Evolutionary conservation across 345 rosid genomes (phyloP).

Genomic region (Citrus medica): DNA sequence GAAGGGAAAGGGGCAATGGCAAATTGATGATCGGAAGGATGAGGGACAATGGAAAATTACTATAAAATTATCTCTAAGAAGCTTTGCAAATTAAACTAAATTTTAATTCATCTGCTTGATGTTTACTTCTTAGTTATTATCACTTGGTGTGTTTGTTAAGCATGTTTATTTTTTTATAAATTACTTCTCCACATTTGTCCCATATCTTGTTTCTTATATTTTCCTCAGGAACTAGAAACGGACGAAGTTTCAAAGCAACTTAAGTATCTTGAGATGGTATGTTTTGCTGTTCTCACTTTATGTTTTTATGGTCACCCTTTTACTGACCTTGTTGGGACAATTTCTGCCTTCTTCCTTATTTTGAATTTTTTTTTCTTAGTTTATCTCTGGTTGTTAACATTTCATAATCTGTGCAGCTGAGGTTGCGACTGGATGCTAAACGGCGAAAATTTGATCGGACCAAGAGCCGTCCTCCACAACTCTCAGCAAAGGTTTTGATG

Average conservation of each 20-base stretch:
- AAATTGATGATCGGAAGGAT: neutral
- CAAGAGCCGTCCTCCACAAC: conserved; percentile 3
- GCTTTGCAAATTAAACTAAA: neutral
- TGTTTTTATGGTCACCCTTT: neutral
- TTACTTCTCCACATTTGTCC: neutral
- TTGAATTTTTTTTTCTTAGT: neutral
- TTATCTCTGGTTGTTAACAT: conserved; percentile 10
- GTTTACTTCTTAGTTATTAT: too few relatives aligned
- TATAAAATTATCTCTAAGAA: neutral
- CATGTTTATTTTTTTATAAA: neutral
- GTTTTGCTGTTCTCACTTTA: conserved; percentile 11
- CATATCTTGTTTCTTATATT: conserved; percentile 16
- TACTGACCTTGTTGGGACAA: neutral
- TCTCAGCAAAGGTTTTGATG: neutral
- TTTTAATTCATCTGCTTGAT: neutral
- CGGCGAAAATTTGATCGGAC: conserved; percentile 28
- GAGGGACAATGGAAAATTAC: neutral
- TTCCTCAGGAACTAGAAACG: conserved; percentile 79
- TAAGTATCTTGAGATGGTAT: conserved; percentile 68
- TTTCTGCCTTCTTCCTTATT: neutral
- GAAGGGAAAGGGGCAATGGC: neutral
- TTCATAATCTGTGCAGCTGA: conserved; percentile 43
- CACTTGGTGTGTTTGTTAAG: neutral
- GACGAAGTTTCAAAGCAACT: conserved; percentile 72
- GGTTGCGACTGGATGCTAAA: conserved; percentile 40